A percentile compares a stretch with the other conserved stretches of the same genome.
phyloP scores from a whole-genome alignment of 345 rosid species.

The Eucalyptus curtisii region DNA sequence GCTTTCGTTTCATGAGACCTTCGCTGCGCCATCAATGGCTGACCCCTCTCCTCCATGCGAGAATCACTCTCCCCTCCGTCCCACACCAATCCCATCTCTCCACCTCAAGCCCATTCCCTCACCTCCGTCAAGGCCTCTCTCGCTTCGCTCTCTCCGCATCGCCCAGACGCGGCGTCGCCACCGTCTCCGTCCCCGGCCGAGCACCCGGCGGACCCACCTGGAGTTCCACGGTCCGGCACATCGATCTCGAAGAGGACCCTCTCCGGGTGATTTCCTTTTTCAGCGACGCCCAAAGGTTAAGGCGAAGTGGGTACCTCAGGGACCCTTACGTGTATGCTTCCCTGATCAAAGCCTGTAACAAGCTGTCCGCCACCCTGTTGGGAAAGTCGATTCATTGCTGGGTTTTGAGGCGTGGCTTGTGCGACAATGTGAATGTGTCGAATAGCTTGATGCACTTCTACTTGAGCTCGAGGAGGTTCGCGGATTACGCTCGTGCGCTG shows the following conservation, averaged over 20 bases:
- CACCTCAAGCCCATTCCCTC: not conserved
- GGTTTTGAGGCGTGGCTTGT: constrained; percentile 2
- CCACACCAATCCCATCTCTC: not conserved
- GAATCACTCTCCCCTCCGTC: not conserved
- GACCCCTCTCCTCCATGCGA: not conserved
- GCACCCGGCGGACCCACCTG: not conserved
- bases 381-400: constrained; percentile 3
- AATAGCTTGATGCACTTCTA: constrained; percentile 5
- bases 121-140: not conserved
- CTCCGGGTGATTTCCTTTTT: not conserved
- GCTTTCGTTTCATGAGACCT: not conserved
- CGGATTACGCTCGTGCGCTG: not conserved
- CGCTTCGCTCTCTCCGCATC: not conserved
- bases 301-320: not conserved
- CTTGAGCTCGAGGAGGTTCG: not conserved
- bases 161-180: not conserved
- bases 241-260: not conserved
- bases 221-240: not conserved
- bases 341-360: constrained; percentile 5
- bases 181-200: not conserved
- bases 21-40: not conserved
- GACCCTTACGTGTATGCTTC: constrained; percentile 5
- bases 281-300: not conserved
- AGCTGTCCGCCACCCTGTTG: not conserved
- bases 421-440: not conserved